These are phyloP conservation scores for Cordyceps tenuipes DNA, from an alignment of 2,329 filamentous ascomycete genomes.

Conservation along the genomic window DNA sequence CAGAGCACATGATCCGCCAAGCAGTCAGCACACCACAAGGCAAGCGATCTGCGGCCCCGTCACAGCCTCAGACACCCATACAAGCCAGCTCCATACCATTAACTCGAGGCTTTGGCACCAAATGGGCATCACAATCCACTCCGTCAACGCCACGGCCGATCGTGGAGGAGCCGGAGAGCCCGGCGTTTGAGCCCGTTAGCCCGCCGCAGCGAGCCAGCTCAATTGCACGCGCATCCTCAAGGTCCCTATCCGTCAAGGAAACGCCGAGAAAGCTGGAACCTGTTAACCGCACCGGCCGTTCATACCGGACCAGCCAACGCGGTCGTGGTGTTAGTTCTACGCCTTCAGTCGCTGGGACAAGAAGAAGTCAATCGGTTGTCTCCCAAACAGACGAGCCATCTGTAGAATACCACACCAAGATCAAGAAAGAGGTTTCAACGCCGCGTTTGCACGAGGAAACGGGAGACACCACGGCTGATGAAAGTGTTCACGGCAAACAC, in stretches of 20 bases:
- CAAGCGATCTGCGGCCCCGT: constrained; percentile 23
- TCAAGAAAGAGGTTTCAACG: constrained; percentile 54
- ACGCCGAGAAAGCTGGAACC: constrained; percentile 15
- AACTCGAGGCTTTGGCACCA: constrained; percentile 40
- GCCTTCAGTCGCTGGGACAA: constrained; percentile 26
- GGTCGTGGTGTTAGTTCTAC: constrained; percentile 27
- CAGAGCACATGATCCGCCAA: constrained; percentile 35
- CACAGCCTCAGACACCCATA: constrained; percentile 28
- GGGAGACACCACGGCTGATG: constrained; percentile 48
- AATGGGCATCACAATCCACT: constrained; percentile 49
- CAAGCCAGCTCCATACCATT: constrained; percentile 22
- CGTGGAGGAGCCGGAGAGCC: constrained; percentile 36
- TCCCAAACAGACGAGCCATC: constrained; percentile 41
- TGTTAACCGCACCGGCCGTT: constrained; percentile 21
- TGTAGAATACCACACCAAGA: constrained; percentile 32
- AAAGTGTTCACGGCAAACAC: constrained; percentile 36
- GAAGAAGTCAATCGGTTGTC: constrained; percentile 37
- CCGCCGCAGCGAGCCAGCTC: constrained; percentile 37
- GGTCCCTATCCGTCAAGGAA: constrained; percentile 16
- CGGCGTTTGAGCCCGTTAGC: constrained; percentile 51
- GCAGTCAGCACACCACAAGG: constrained; percentile 25
- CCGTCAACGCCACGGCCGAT: constrained; percentile 46
- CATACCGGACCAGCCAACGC: constrained; percentile 29
- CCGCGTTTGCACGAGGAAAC: constrained; percentile 46
- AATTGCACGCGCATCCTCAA: constrained; percentile 24